A percentile compares a stretch with the other conserved stretches of the same genome.
Evolutionary conservation across 768 basidiomycete genomes (phyloP).

Genomic region (Suillus alpinus): DNA sequence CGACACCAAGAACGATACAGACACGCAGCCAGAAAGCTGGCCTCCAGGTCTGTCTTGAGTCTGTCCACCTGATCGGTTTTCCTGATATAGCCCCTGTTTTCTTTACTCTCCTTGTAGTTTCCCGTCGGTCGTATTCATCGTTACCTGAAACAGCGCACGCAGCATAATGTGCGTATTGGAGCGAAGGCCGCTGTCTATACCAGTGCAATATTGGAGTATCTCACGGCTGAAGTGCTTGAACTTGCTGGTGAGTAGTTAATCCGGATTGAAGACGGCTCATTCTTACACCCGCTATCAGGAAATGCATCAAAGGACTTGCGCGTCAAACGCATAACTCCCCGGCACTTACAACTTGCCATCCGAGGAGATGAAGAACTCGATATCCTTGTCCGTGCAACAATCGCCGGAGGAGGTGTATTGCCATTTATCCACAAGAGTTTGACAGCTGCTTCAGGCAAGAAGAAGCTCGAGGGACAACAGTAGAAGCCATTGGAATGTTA

Average conservation of each 20-base stretch:
- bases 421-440: constrained; percentile 89
- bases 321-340: constrained; percentile 95
- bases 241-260: constrained; percentile 68
- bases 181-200: constrained; percentile 98
- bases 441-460: constrained; percentile 49
- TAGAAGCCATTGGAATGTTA: background rate
- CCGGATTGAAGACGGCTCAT: background rate
- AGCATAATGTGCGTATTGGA: constrained; percentile 92
- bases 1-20: constrained; percentile 42
- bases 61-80: background rate
- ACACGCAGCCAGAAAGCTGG: constrained; percentile 85
- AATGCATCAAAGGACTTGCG: constrained; percentile 98
- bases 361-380: constrained; percentile 98
- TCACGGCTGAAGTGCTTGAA: constrained; percentile 95
- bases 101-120: constrained; percentile 50
- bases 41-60: constrained; percentile 59
- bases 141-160: constrained; percentile 88
- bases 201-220: constrained; percentile 93
- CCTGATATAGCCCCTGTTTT: constrained; percentile 6
- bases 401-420: constrained; percentile 85
- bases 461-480: constrained; percentile 38
- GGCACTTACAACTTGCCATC: constrained; percentile 94
- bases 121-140: constrained; percentile 98
- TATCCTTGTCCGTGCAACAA: constrained; percentile 88
- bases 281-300: constrained; percentile 41